Evolutionary conservation across 2,329 filamentous ascomycete species (phyloP).

Genomic region (Exserohilum turcica): DNA sequence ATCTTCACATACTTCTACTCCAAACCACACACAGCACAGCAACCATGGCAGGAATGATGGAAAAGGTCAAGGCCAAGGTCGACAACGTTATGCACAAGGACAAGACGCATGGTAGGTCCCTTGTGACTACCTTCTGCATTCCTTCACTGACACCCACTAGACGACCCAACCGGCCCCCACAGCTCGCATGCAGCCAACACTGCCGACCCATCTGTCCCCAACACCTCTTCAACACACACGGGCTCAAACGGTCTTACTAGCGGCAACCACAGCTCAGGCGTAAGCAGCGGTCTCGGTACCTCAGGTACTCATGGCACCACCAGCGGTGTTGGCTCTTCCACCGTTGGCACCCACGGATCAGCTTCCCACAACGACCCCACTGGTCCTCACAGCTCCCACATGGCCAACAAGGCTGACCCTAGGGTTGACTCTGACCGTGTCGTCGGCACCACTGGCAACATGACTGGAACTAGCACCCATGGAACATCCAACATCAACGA

Average conservation of each 20-base stretch:
- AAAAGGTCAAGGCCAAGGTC: constrained; percentile 49
- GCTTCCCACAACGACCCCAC: constrained; percentile 26
- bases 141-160: constrained; percentile 13
- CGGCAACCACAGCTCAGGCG: constrained; percentile 6
- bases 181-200: constrained; percentile 31
- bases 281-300: constrained; percentile 5
- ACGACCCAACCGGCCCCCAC: constrained; percentile 42
- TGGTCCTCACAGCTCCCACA: constrained; percentile 36
- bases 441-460: constrained; percentile 31
- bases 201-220: constrained; percentile 16
- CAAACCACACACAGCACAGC: constrained; percentile 15
- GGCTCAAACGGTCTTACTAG: constrained; percentile 16
- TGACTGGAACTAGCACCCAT: constrained; percentile 15
- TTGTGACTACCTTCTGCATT: background rate
- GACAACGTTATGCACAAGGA: constrained; percentile 46
- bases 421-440: constrained; percentile 36
- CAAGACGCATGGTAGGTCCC: constrained; percentile 30
- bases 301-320: constrained; percentile 3
- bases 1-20: background rate
- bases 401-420: constrained; percentile 42
- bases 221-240: constrained; percentile 9
- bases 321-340: too few relatives aligned
- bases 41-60: constrained; percentile 39
- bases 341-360: constrained; percentile 1
- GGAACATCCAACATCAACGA: constrained; percentile 25